Conservation (phyloP, 495 filamentous ascomycete genomes). For the Immersiella caudata region DNA sequence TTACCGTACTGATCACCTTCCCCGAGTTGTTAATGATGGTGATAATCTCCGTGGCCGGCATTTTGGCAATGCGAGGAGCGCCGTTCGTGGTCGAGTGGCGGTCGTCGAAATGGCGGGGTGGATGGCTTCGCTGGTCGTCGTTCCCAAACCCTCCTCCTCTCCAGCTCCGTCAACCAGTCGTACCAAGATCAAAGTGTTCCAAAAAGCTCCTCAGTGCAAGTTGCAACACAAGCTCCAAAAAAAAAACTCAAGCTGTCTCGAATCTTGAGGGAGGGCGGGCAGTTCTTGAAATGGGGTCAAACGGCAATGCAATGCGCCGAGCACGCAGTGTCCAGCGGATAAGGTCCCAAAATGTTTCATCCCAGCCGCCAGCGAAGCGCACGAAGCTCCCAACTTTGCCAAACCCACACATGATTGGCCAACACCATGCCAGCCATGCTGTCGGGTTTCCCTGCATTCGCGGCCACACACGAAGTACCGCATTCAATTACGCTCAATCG, state of each 20-base stretch:
- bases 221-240: not conserved
- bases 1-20: constrained; percentile 87
- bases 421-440: not conserved
- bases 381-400: too few species aligned
- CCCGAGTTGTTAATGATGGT: constrained; percentile 91
- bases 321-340: constrained; percentile 9
- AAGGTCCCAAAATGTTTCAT: constrained; percentile 26
- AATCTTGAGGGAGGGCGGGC: not conserved
- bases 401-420: constrained; percentile 28
- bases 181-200: too few species aligned
- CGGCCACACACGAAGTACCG: not conserved
- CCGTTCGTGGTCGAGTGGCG: not conserved
- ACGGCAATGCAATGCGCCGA: not conserved
- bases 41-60: constrained; percentile 68
- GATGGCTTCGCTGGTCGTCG: not conserved
- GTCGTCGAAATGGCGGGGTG: constrained; percentile 6
- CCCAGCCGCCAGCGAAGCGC: constrained; percentile 25
- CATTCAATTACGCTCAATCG: not conserved
- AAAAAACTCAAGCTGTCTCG: not conserved
- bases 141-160: not conserved
- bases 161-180: not conserved
- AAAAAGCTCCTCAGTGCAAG: too few species aligned
- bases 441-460: constrained; percentile 14
- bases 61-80: constrained; percentile 34
- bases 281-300: constrained; percentile 1